Conservation (phyloP, 2,329 filamentous ascomycete species). For the Penicillium sp. region DNA sequence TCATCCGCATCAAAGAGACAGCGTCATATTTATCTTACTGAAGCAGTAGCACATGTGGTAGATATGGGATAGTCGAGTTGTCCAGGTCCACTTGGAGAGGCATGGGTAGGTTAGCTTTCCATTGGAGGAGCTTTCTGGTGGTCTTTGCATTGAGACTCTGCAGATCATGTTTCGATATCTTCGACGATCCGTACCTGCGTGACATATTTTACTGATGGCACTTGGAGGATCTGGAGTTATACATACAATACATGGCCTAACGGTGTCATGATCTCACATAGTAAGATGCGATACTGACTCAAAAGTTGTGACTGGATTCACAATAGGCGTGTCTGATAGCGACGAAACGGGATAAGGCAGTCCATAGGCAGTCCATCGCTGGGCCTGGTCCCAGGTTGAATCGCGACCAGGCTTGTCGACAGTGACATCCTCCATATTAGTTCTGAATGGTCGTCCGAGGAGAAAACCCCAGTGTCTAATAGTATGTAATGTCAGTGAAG, state of each 20-base stretch:
- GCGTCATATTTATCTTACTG: conserved; percentile 12
- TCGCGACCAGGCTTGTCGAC: conserved; percentile 25
- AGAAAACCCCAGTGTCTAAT: conserved; percentile 39
- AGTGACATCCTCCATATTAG: conserved; percentile 37
- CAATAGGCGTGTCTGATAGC: not conserved
- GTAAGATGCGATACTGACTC: conserved; percentile 1
- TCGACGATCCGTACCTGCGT: conserved; percentile 23
- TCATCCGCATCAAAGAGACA: too few species aligned
- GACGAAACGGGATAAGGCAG: conserved; percentile 13
- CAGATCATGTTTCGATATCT: conserved; percentile 21
- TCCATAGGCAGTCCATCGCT: conserved; percentile 32
- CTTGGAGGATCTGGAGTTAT: not conserved
- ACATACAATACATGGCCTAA: conserved; percentile 16
- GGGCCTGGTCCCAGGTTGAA: not conserved
- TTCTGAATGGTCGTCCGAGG: conserved; percentile 41
- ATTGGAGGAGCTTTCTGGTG: conserved; percentile 17
- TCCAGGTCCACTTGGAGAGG: conserved; percentile 25
- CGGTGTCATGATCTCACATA: conserved; percentile 20
- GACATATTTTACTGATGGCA: not conserved
- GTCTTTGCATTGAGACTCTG: conserved; percentile 20
- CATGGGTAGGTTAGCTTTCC: conserved; percentile 26
- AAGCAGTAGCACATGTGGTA: conserved; percentile 22
- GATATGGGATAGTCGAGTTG: conserved; percentile 11
- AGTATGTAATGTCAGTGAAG: not conserved
- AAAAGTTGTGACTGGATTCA: not conserved